Evolutionary conservation across 768 basidiomycete genomes (phyloP).

Genomic region (Boletus rubescentipes): DNA sequence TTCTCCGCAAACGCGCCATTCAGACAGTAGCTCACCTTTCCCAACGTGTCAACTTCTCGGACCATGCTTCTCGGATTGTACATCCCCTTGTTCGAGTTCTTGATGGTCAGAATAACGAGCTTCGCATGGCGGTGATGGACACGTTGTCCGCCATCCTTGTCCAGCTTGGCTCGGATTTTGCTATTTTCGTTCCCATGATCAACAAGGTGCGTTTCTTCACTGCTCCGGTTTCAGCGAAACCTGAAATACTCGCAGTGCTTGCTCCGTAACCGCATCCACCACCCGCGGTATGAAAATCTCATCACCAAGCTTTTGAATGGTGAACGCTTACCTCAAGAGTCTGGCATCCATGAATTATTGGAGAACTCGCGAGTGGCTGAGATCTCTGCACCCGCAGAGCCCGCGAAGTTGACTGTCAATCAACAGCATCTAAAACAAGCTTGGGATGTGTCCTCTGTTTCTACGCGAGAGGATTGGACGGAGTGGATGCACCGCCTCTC

Average conservation of each 20-base stretch:
- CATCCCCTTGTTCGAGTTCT: conserved; percentile 92
- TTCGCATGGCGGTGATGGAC: conserved; percentile 87
- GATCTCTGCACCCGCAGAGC: conserved; percentile 81
- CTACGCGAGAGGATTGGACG: conserved; percentile 84
- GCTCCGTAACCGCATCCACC: conserved; percentile 70
- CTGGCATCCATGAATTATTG: conserved; percentile 67
- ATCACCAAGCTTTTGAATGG: conserved; percentile 89
- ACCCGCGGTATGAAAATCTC: conserved; percentile 83
- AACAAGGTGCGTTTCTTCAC: conserved; percentile 64
- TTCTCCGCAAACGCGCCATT: conserved; percentile 84
- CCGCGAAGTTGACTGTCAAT: conserved; percentile 88
- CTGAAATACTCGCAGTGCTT: conserved; percentile 53
- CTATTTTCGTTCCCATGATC: conserved; percentile 96
- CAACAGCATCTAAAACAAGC: conserved; percentile 97
- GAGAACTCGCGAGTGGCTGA: conserved; percentile 66
- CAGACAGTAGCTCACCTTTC: conserved; percentile 90
- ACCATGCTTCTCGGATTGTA: conserved; percentile 95
- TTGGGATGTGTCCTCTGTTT: conserved; percentile 83
- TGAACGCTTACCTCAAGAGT: conserved; percentile 87
- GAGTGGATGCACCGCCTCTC: conserved; percentile 95
- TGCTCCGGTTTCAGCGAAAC: neutral
- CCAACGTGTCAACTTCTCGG: conserved; percentile 92
- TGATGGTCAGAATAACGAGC: conserved; percentile 68
- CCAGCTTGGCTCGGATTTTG: conserved; percentile 95
- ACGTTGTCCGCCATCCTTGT: conserved; percentile 88